Percentiles rank a stretch among this genome's conserved stretches.
Evolutionary conservation across 805 yeast genomes (phyloP).

Genomic region (Cyberlindnera xylosilytica): DNA sequence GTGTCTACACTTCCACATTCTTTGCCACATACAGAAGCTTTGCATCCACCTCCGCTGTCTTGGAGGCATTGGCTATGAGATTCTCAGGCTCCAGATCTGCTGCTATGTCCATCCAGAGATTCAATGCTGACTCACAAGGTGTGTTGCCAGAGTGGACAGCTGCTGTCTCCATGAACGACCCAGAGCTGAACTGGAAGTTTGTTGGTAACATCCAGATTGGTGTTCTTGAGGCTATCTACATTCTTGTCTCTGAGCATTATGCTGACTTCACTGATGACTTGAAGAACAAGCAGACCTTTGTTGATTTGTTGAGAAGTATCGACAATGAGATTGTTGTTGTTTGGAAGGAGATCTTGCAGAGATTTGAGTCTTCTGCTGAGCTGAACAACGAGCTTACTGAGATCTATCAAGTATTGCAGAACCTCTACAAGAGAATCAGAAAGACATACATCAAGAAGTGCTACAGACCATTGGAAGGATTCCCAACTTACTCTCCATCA

Average conservation of each 20-base stretch:
- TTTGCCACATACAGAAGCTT: slow-evolving; percentile 69
- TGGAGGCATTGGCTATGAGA: slow-evolving; percentile 51
- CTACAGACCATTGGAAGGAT: slow-evolving; percentile 50
- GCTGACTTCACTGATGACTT: slow-evolving; percentile 71
- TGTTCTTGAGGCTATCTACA: slow-evolving; percentile 68
- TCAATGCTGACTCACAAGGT: slow-evolving; percentile 22
- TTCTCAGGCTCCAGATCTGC: slow-evolving; percentile 63
- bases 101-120: slow-evolving; percentile 46
- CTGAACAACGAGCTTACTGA: slow-evolving; percentile 27
- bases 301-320: slow-evolving; percentile 61
- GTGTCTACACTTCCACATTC: slow-evolving; percentile 60
- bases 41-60: slow-evolving; percentile 50
- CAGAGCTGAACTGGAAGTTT: slow-evolving; percentile 58
- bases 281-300: slow-evolving; percentile 53
- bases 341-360: slow-evolving; percentile 41
- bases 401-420: slow-evolving; percentile 31
- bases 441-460: slow-evolving; percentile 66
- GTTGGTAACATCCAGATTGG: slow-evolving; percentile 81
- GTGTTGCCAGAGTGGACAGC: slow-evolving; percentile 60
- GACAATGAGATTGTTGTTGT: slow-evolving; percentile 59
- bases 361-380: slow-evolving; percentile 20
- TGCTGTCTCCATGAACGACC: slow-evolving; percentile 33
- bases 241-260: slow-evolving; percentile 70
- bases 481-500: slow-evolving; percentile 13
- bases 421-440: slow-evolving; percentile 61